A percentile compares a stretch with the other conserved stretches of the same genome.
Conservation (phyloP, 2,329 filamentous ascomycete species). For the Ophiocordyceps camponoti-leonardi region DNA sequence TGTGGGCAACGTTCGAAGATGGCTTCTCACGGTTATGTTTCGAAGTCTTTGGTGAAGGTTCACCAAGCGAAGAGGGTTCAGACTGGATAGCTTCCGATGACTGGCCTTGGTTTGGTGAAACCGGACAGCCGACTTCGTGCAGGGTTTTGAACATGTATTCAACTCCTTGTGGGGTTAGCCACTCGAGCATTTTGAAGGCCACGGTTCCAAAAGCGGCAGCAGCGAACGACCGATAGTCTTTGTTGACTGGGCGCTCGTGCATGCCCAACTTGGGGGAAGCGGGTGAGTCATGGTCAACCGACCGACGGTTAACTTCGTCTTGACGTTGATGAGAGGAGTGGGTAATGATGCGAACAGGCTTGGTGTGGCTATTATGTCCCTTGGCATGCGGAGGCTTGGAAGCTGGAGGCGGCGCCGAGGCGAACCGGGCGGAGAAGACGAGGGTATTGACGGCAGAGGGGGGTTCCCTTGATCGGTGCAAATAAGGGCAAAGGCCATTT, state of each 20-base stretch:
- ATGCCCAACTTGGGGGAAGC: conserved; percentile 17
- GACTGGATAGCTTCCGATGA: background rate
- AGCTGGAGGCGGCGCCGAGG: conserved; percentile 3
- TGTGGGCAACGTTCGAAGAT: background rate
- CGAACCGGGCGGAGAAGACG: conserved; percentile 19
- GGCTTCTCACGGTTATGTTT: conserved; percentile 1
- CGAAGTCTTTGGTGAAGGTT: background rate
- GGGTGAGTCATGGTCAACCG: background rate
- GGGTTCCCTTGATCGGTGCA: conserved; percentile 23
- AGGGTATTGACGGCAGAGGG: conserved; percentile 30
- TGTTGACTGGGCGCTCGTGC: conserved; percentile 27
- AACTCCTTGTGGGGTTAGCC: conserved; percentile 44
- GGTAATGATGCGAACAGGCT: background rate
- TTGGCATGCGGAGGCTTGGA: background rate
- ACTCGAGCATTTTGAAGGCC: conserved; percentile 53
- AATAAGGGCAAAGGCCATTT: conserved; percentile 43
- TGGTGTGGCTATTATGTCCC: background rate
- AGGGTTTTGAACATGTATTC: conserved; percentile 26
- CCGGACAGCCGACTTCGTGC: conserved; percentile 4
- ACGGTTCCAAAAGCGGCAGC: conserved; percentile 48
- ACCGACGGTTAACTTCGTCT: background rate
- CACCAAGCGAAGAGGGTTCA: background rate
- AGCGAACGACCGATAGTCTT: conserved; percentile 42
- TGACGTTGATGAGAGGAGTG: background rate
- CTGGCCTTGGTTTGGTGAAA: background rate